Evolutionary conservation across 2,329 filamentous ascomycete species (phyloP).

Genomic region (Pseudocercospora pini-densiflorae): DNA sequence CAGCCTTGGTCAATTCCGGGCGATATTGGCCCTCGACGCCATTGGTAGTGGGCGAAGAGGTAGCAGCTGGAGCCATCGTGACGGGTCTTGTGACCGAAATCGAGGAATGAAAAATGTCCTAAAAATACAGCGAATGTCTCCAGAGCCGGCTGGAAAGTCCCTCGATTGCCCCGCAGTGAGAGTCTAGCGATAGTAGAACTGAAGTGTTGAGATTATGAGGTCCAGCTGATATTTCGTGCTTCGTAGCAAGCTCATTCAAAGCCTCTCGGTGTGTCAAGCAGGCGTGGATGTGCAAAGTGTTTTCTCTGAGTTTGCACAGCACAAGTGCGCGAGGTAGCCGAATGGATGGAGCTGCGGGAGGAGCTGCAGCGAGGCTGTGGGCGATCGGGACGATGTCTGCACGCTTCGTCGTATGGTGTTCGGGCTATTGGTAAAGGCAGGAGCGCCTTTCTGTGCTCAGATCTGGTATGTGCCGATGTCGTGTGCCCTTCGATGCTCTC

Average conservation of each 20-base stretch:
- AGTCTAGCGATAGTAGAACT: neutral
- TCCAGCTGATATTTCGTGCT: neutral
- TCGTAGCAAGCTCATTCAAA: conserved; percentile 3
- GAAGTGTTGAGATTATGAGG: neutral
- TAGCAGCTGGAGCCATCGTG: conserved; percentile 4
- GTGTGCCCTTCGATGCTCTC: neutral
- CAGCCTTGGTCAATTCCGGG: conserved; percentile 32
- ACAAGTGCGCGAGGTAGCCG: no score
- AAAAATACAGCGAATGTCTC: conserved; percentile 3
- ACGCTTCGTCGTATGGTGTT: neutral
- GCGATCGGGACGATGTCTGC: neutral
- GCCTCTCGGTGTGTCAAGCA: neutral
- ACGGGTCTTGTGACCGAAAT: neutral
- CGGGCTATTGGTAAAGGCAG: neutral
- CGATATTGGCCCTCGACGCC: conserved; percentile 36
- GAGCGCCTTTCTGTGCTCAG: neutral
- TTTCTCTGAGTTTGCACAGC: no score
- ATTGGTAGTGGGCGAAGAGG: conserved; percentile 13
- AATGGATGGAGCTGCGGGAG: neutral
- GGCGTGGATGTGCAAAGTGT: no score
- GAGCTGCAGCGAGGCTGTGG: neutral
- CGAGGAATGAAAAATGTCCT: neutral
- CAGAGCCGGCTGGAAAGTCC: neutral
- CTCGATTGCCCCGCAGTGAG: neutral
- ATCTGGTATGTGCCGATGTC: neutral